Evolutionary conservation across 2,329 filamentous ascomycete species (phyloP), one percentile per base, ranked within the genome.

Genomic region (Ophiostoma piceae): DNA sequence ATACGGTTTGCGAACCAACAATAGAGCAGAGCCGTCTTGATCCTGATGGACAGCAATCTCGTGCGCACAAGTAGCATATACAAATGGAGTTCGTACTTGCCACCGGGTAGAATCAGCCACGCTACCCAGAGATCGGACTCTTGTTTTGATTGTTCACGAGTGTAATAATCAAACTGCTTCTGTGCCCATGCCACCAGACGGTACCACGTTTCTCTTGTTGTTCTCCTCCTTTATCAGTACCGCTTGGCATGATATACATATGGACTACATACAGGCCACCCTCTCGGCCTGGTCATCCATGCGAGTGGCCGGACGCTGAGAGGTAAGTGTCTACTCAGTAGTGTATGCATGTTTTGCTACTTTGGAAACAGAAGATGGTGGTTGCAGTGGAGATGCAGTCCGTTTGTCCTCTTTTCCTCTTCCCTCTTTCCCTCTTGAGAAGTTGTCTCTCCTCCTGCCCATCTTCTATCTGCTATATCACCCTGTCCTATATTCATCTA

Each of bases 401-500:
- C 9, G 26, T 57, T 26, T 57, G 51, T 26, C 22, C n/a, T 22
- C 51, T 14, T 57, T 57, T 26, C 22, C 11, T 22, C 22, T 26
- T 57, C 3, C 22, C 9, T 22, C 51, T 14, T 57, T 35, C 35
- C 35, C 2, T 35, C 35, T 35, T 35, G 9, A 57, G n/a, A 57
- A 19, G 14, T 8, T 16, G 43, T 47, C 16, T 19, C 19, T 57
- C 26, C 9, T 57, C 1, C 22, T 57, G 8, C 22, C 51, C 11
- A 57, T 26, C n/a, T 3, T 7, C 6, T 26, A 57, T 26, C n/a
- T 3, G n/a, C 6, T 26, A 57, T 57, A 57, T 16, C 22, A 57
- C 51, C 51, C 51, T n/a, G 9, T 57, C 22, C 51, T 57, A 57
- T 57, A 57, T 57, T 57, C 51, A 57, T 57, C 51, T 26, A 26